These are phyloP conservation scores for Alisma plantagoaquatica DNA, from an alignment of 106 monocot genomes.

Conservation along the genomic window DNA sequence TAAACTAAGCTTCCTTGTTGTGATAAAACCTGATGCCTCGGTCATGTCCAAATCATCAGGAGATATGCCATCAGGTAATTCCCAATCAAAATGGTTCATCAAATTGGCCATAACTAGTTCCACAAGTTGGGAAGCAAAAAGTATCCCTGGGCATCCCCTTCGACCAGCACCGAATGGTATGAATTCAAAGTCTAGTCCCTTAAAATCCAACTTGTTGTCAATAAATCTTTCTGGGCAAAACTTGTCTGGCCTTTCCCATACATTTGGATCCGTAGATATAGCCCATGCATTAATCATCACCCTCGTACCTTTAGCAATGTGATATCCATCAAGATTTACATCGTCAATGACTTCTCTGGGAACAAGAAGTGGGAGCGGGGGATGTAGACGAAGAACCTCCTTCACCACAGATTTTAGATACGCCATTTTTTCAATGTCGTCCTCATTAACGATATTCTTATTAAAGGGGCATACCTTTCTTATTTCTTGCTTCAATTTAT, in stretches of 20 bases:
- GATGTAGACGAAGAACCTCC: constrained; percentile 8
- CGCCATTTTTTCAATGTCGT: neutral
- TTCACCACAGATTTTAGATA: constrained; percentile 12
- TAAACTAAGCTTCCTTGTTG: neutral
- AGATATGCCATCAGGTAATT: neutral
- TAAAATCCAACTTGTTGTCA: constrained; percentile 4
- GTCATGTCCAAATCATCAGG: constrained; percentile 3
- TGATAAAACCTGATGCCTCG: neutral
- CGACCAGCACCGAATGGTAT: constrained; percentile 11
- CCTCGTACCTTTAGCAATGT: neutral
- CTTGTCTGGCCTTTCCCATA: constrained; percentile 7
- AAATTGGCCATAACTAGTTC: constrained; percentile 11
- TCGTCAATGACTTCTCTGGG: constrained; percentile 1
- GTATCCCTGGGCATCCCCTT: constrained; percentile 12
- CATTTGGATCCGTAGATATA: constrained; percentile 9
- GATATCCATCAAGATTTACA: neutral
- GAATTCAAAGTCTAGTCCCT: constrained; percentile 4
- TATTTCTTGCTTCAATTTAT: constrained; percentile 4
- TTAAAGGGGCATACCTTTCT: neutral
- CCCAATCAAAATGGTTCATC: constrained; percentile 13
- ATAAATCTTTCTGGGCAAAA: constrained; percentile 14
- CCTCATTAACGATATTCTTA: neutral
- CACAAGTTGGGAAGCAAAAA: neutral
- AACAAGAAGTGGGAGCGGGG: constrained; percentile 1
- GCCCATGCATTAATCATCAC: constrained; percentile 7